A percentile compares a stretch with the other conserved stretches of the same genome.
Conservation (phyloP, 1,139 yeast genomes). For the Geotrichum candidum region DNA sequence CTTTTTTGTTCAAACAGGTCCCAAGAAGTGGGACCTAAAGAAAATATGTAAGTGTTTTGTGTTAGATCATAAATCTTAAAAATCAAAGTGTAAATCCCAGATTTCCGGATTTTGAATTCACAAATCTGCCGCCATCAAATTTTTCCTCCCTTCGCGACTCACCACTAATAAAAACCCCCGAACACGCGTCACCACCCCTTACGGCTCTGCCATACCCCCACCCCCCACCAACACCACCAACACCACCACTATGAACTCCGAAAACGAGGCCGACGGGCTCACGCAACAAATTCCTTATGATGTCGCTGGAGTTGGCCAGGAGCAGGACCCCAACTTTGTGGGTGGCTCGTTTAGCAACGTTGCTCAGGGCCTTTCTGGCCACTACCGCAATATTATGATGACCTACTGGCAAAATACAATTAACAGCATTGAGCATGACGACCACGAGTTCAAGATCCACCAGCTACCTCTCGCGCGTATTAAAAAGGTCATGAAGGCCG, state of each 20-base stretch:
- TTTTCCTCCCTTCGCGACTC: background rate
- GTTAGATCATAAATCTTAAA: background rate
- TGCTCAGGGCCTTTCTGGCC: conserved; percentile 84
- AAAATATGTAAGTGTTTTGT: background rate
- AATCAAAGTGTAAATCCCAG: background rate
- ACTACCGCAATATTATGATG: conserved; percentile 81
- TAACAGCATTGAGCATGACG: conserved; percentile 81
- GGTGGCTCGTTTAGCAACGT: conserved; percentile 63
- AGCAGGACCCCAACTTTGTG: conserved; percentile 9
- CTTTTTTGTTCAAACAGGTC: background rate
- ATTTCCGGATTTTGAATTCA: background rate
- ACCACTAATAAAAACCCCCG: background rate
- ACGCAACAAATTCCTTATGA: conserved; percentile 16
- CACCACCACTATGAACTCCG: conserved; percentile 5
- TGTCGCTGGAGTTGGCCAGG: conserved; percentile 15
- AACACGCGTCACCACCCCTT: background rate
- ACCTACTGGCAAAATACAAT: conserved; percentile 93
- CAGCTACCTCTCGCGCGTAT: conserved; percentile 92
- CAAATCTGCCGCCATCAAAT: background rate
- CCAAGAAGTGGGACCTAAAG: background rate
- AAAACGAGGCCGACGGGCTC: conserved; percentile 10
- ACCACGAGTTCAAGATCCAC: conserved; percentile 88
- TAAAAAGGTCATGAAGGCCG: conserved; percentile 95
- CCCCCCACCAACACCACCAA: background rate
- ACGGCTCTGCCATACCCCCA: background rate